Conservation (phyloP, 768 basidiomycete species). For the Clathrus columnatus region DNA sequence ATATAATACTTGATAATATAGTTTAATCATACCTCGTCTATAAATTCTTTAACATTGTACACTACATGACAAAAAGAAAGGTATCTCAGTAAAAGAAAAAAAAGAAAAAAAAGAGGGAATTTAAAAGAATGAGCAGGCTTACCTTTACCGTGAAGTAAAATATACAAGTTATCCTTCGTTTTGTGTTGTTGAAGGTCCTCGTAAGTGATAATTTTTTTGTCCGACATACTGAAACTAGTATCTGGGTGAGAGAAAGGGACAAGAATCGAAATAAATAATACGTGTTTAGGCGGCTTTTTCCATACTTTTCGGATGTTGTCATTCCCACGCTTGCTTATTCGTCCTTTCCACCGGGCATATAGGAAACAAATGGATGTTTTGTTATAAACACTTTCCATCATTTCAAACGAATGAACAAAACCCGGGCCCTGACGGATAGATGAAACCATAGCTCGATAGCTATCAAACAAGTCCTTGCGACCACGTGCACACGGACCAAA, state of each 20-base stretch:
- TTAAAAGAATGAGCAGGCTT: constrained; percentile 11
- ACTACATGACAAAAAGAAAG: constrained; percentile 32
- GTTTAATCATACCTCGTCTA: constrained; percentile 68
- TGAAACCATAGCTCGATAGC: too few relatives aligned
- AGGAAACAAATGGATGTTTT: too few relatives aligned
- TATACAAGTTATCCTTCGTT: constrained; percentile 65
- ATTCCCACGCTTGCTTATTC: constrained; percentile 29
- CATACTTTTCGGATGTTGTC: not conserved
- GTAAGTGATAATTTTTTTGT: constrained; percentile 48
- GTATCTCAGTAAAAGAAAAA: constrained; percentile 9
- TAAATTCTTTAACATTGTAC: constrained; percentile 88
- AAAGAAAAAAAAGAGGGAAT: constrained; percentile 9
- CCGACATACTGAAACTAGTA: constrained; percentile 10
- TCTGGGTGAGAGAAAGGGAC: constrained; percentile 15
- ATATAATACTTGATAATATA: too few relatives aligned
- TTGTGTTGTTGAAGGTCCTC: constrained; percentile 75
- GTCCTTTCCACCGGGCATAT: constrained; percentile 66
- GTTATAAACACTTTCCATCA: too few relatives aligned
- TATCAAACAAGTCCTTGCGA: too few relatives aligned
- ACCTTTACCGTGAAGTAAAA: constrained; percentile 86
- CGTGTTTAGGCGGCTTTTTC: not conserved
- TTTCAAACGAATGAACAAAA: too few relatives aligned
- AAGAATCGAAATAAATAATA: constrained; percentile 4
- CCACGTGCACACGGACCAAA: too few relatives aligned
- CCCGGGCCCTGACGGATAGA: too few relatives aligned